Conservation (phyloP, 1,284 basidiomycete genomes). For the Anthracocystis panici-leucophaei region DNA sequence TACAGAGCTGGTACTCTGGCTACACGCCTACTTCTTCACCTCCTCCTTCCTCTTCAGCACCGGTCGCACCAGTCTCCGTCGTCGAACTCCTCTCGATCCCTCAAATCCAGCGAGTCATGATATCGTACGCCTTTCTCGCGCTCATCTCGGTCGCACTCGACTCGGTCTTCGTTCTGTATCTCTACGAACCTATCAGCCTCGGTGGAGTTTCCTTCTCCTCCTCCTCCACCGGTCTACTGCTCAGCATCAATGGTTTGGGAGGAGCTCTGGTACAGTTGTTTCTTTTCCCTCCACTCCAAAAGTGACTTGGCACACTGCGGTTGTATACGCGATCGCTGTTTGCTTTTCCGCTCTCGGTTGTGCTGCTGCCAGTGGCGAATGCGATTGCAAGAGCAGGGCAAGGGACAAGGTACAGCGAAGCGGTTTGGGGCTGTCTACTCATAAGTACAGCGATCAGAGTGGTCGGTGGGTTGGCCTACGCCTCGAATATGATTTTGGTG, state of each 20-base stretch:
- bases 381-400: constrained; percentile 35
- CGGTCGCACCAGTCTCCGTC: constrained; percentile 6
- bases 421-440: constrained; percentile 22
- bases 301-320: constrained; percentile 62
- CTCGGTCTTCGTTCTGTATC: constrained; percentile 51
- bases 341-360: constrained; percentile 65
- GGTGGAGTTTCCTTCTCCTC: constrained; percentile 51
- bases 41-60: constrained; percentile 11
- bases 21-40: constrained; percentile 32
- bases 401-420: background rate
- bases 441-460: constrained; percentile 18
- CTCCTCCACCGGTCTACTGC: constrained; percentile 48
- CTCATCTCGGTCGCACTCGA: constrained; percentile 49
- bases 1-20: constrained; percentile 39
- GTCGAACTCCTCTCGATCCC: constrained; percentile 31
- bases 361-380: constrained; percentile 65
- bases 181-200: constrained; percentile 47
- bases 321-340: constrained; percentile 66
- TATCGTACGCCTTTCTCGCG: constrained; percentile 49
- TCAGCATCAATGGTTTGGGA: constrained; percentile 63
- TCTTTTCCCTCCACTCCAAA: constrained; percentile 70
- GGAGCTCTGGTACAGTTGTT: constrained; percentile 66
- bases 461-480: constrained; percentile 37
- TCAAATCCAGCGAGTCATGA: constrained; percentile 60
- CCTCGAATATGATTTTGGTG: constrained; percentile 51